These are phyloP conservation scores for Dipteronia sinensis DNA, from an alignment of 345 rosid species.

Conservation along the genomic window DNA sequence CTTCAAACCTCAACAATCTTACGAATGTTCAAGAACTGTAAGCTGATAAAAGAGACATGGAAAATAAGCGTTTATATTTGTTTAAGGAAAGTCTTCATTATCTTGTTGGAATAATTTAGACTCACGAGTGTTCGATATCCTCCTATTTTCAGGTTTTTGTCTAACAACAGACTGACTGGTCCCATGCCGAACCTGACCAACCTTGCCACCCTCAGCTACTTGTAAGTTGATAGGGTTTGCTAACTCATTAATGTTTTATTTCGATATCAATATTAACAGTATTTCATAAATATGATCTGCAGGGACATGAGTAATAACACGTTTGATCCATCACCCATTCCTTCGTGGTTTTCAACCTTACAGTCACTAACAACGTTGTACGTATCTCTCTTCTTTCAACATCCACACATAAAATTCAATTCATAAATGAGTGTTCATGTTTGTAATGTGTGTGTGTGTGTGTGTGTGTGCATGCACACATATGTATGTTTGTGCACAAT, in stretches of 20 bases:
- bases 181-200: conserved; percentile 61
- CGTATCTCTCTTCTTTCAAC: conserved; percentile 23
- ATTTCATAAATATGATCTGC: conserved; percentile 26
- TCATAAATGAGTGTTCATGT: not conserved
- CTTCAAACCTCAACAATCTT: conserved; percentile 60
- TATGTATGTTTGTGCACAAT: not conserved
- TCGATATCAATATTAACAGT: not conserved
- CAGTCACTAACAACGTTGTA: conserved; percentile 72
- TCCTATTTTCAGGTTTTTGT: conserved; percentile 57
- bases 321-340: conserved; percentile 50
- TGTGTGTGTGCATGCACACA: not conserved
- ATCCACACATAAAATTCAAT: no score
- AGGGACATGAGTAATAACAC: conserved; percentile 88
- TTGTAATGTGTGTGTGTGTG: not conserved
- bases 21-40: conserved; percentile 60
- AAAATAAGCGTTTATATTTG: not conserved
- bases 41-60: conserved; percentile 30
- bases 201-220: conserved; percentile 50
- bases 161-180: conserved; percentile 66
- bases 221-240: conserved; percentile 52
- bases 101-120: not conserved
- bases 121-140: not conserved
- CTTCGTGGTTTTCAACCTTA: conserved; percentile 58
- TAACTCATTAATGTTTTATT: not conserved
- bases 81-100: not conserved